Evolutionary conservation across 2,329 filamentous ascomycete genomes (phyloP).

Genomic region (Lomentospora prolificans): DNA sequence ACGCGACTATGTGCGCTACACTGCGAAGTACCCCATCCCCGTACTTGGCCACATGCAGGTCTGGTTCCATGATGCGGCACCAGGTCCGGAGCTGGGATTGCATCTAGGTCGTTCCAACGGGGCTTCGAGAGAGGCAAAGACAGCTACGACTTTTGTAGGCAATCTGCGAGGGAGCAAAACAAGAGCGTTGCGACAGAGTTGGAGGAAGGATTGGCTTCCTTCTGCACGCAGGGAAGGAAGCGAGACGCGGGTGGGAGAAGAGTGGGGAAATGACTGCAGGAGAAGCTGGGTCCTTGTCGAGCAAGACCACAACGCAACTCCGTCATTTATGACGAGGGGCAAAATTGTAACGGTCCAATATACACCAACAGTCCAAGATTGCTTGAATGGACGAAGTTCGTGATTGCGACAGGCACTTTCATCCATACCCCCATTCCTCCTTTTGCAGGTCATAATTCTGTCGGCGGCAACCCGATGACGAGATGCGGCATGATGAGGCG

Average conservation of each 20-base stretch:
- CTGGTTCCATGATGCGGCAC: background rate
- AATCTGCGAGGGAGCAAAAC: too few species aligned
- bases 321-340: background rate
- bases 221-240: background rate
- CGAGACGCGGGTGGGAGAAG: background rate
- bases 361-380: background rate
- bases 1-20: conserved; percentile 1
- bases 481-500: background rate
- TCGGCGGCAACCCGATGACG: background rate
- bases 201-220: background rate
- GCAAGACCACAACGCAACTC: background rate
- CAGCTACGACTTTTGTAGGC: too few species aligned
- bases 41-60: background rate
- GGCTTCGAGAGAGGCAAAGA: too few species aligned
- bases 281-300: background rate
- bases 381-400: background rate
- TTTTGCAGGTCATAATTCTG: background rate
- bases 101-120: too few species aligned
- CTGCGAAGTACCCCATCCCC: background rate
- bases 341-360: background rate
- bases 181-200: background rate
- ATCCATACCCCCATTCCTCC: background rate
- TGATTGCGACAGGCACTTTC: background rate
- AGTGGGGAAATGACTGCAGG: background rate
- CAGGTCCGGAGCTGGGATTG: background rate